Conservation (phyloP, 1,284 basidiomycete species). For the Pseudozyma thailandica region DNA sequence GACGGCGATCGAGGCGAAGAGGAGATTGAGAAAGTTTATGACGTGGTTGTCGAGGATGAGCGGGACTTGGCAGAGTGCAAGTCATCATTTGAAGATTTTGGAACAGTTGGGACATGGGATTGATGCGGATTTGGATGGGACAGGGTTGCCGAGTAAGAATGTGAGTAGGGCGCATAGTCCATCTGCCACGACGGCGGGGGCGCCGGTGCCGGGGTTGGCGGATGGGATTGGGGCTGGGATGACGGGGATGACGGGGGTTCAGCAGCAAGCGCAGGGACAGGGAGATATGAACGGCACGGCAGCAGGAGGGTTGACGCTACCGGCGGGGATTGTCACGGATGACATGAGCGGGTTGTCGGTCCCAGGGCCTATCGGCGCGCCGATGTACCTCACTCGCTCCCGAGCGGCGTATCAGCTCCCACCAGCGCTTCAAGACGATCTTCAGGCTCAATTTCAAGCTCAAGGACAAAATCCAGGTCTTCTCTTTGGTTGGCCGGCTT, state of each 20-base stretch:
- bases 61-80: constrained; percentile 41
- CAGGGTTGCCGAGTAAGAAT: constrained; percentile 35
- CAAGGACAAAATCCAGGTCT: constrained; percentile 28
- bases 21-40: constrained; percentile 49
- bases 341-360: constrained; percentile 17
- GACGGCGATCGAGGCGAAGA: constrained; percentile 44
- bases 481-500: constrained; percentile 30
- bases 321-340: not conserved
- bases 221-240: not conserved
- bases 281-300: not conserved
- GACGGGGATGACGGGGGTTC: not conserved
- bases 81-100: constrained; percentile 50
- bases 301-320: constrained; percentile 4
- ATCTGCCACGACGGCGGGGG: constrained; percentile 5
- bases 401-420: constrained; percentile 18
- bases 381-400: constrained; percentile 32
- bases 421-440: constrained; percentile 24
- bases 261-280: not conserved
- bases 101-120: constrained; percentile 48
- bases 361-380: constrained; percentile 42
- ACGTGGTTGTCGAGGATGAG: constrained; percentile 47
- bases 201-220: constrained; percentile 1
- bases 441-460: constrained; percentile 33
- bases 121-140: constrained; percentile 49
- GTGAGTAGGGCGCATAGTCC: constrained; percentile 30